Evolutionary conservation across 805 yeast species (phyloP).

Genomic region (Metschnikowia cubensis): DNA sequence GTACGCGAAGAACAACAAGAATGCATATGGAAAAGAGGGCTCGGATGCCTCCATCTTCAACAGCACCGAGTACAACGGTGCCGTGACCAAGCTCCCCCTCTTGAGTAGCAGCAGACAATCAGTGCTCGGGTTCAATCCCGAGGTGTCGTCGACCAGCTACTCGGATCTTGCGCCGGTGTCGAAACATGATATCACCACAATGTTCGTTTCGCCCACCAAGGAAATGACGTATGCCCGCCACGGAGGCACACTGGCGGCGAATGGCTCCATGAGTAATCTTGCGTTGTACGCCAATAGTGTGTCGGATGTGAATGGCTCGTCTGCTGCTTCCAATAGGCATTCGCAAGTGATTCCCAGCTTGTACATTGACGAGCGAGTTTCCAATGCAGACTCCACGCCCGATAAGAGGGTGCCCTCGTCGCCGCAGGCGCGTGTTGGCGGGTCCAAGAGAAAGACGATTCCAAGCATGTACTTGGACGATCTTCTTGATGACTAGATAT

Average conservation of each 20-base stretch:
- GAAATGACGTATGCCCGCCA: constrained; percentile 52
- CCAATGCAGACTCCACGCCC: constrained; percentile 31
- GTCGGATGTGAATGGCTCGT: constrained; percentile 14
- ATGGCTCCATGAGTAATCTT: constrained; percentile 20
- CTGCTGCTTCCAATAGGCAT: constrained; percentile 23
- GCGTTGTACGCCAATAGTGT: constrained; percentile 15
- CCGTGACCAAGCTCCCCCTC: constrained; percentile 35
- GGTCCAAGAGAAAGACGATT: constrained; percentile 30
- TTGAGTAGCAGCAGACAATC: constrained; percentile 20
- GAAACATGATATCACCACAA: constrained; percentile 40
- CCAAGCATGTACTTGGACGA: constrained; percentile 51
- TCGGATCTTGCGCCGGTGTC: constrained; percentile 28
- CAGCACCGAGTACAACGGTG: constrained; percentile 16
- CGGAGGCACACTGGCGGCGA: constrained; percentile 8
- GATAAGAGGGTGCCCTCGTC: constrained; percentile 11
- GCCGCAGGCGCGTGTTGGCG: constrained; percentile 9
- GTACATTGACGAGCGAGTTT: constrained; percentile 36
- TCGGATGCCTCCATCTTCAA: constrained; percentile 1
- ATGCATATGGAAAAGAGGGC: constrained; percentile 24
- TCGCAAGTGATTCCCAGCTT: constrained; percentile 33
- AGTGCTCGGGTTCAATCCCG: constrained; percentile 8
- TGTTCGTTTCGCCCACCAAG: constrained; percentile 79
- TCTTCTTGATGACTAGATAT: constrained; percentile 36
- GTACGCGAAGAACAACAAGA: constrained; percentile 27
- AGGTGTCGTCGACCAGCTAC: constrained; percentile 28